Conservation (phyloP, 1,284 basidiomycete species). For the Rhodotorula sp. region DNA sequence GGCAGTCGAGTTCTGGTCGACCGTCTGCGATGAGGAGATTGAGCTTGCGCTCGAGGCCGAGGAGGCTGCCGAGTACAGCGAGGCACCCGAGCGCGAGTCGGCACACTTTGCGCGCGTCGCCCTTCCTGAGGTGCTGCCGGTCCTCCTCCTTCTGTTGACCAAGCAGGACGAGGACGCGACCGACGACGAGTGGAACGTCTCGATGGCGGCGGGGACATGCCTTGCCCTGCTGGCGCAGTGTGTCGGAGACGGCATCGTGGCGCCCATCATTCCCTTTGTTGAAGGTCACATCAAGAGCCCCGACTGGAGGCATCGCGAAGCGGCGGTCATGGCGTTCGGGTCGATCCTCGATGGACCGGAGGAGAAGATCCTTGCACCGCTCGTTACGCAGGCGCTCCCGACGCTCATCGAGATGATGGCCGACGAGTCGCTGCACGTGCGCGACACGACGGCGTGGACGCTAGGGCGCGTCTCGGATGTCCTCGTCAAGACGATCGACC, state of each 20-base stretch:
- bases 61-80: constrained; percentile 89
- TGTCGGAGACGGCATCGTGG: constrained; percentile 87
- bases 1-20: constrained; percentile 99
- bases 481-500: constrained; percentile 81
- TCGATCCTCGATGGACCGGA: constrained; percentile 97
- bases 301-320: constrained; percentile 95
- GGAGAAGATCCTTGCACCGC: constrained; percentile 77
- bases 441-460: constrained; percentile 98
- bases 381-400: constrained; percentile 91
- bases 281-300: constrained; percentile 86
- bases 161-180: constrained; percentile 96
- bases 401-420: constrained; percentile 95
- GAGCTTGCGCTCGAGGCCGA: constrained; percentile 89
- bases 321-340: constrained; percentile 97
- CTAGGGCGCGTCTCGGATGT: constrained; percentile 93
- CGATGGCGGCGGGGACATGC: constrained; percentile 97
- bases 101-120: constrained; percentile 93
- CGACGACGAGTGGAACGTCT: constrained; percentile 98
- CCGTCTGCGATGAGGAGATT: constrained; percentile 96
- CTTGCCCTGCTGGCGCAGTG: constrained; percentile 84
- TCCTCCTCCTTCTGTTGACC: constrained; percentile 83
- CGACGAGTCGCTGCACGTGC: constrained; percentile 81
- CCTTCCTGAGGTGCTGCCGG: constrained; percentile 89
- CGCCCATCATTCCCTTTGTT: constrained; percentile 94
- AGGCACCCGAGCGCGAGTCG: constrained; percentile 76